Conservation (phyloP, 192 early-diverging fungal genomes). For the Diversispora epigaea region DNA sequence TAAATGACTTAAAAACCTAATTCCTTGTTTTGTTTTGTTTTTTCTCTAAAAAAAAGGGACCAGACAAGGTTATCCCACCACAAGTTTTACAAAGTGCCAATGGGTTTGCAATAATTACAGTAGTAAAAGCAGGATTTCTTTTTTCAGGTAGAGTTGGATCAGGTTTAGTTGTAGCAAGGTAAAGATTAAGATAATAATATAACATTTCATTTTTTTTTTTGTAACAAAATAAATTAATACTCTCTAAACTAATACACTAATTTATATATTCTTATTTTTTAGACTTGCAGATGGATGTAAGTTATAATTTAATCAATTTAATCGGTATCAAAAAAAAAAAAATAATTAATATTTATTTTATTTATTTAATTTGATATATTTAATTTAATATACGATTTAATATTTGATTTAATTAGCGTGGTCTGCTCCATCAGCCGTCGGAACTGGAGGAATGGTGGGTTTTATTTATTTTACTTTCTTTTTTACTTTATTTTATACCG, state of each 20-base stretch:
- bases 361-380: background rate
- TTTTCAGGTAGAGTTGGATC: constrained; percentile 78
- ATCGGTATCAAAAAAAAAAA: background rate
- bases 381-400: constrained; percentile 41
- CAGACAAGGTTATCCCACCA: constrained; percentile 62
- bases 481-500: background rate
- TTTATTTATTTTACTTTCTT: background rate
- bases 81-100: constrained; percentile 64
- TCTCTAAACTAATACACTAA: constrained; percentile 20
- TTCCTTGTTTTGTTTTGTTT: background rate
- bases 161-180: constrained; percentile 76
- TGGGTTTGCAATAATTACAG: constrained; percentile 80
- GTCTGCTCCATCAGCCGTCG: constrained; percentile 83
- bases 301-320: constrained; percentile 22
- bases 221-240: background rate
- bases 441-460: constrained; percentile 61
- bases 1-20: background rate
- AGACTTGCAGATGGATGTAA: constrained; percentile 71
- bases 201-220: background rate
- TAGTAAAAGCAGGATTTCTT: constrained; percentile 85
- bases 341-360: background rate
- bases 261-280: constrained; percentile 25
- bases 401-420: constrained; percentile 39
- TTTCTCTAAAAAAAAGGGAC: constrained; percentile 31
- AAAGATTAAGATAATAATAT: background rate